Base-by-base conservation (phyloP, 2,329 filamentous ascomycete species). In the Clathrospora elynae region DNA sequence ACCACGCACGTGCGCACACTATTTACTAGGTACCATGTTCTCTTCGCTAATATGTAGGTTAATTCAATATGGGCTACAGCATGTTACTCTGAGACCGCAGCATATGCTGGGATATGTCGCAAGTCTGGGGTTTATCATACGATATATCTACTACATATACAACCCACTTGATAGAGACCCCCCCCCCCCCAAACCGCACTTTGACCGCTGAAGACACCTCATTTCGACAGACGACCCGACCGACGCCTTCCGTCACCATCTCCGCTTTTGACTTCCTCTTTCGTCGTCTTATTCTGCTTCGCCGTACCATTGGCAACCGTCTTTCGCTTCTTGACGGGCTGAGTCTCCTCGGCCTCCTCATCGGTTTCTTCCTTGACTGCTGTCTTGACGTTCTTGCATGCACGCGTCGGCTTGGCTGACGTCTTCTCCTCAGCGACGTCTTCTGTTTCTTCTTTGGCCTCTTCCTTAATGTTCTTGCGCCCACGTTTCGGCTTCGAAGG, bases 311-410 rank as follows among this genome's bases (percentile, higher is more conserved):
- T 52, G 6, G 16, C 24, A 24, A 39, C 23, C n/a, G 35, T 54
- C 46, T 61, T 68, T 29, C 52, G 55, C 41, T 58, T 67, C 49
- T 68, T 67, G 5, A 49, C 8, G 6, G 61, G 53, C 7, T 40
- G 35, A 8, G 26, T 29, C 16, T 56, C 53, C 28, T 55, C 71
- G 20, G 23, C n/a, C 22, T 60, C 48, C 14, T 60, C 71, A 1
- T 5, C 68, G 25, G 7, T 66, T 22, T 59, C 51, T 2, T 53
- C 54, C 3, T 59, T 47, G 26, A 38, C 39, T 12, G 57, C 56
- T 32, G 59, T 46, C 23, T 60, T 42, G 6, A 29, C 35, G 12
- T 39, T 44, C 31, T 45, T 48, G 31, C 30, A 28, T 7, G 4
- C 13, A 28, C 40, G 45, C 10, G 44, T 48, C 19, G 31, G 35